Evolutionary conservation across 257 asterid genomes (phyloP).

Genomic region (Solanum raphanifolium): DNA sequence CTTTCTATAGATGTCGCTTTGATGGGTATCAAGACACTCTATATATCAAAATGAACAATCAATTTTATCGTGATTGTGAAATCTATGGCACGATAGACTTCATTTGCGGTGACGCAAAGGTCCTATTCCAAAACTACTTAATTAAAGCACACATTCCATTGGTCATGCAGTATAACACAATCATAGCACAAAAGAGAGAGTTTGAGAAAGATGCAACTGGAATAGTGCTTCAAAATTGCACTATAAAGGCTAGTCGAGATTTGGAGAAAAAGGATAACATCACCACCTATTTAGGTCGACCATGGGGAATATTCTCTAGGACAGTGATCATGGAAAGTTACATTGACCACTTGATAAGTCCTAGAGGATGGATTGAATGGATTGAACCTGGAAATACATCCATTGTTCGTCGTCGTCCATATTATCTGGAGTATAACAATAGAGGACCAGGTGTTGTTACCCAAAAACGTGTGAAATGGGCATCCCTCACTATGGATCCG

Average conservation of each 20-base stretch:
- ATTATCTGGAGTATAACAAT: neutral
- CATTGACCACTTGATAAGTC: neutral
- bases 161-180: neutral
- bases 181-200: constrained; percentile 2
- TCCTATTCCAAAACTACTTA: neutral
- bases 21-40: constrained; percentile 13
- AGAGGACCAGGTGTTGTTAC: neutral
- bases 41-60: neutral
- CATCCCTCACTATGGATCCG: neutral
- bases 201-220: neutral
- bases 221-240: neutral
- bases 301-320: neutral
- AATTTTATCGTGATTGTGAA: constrained; percentile 6
- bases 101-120: neutral
- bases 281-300: constrained; percentile 8
- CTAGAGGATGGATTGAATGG: neutral
- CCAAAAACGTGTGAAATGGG: neutral
- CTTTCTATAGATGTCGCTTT: constrained; percentile 5
- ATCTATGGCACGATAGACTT: neutral
- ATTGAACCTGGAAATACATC: neutral
- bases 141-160: neutral
- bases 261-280: fast-evolving
- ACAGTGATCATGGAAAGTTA: neutral
- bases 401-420: neutral
- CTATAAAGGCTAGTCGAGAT: neutral